Base-by-base conservation (phyloP, 2,329 filamentous ascomycete species). In the Botryotinia calthae region DNA sequence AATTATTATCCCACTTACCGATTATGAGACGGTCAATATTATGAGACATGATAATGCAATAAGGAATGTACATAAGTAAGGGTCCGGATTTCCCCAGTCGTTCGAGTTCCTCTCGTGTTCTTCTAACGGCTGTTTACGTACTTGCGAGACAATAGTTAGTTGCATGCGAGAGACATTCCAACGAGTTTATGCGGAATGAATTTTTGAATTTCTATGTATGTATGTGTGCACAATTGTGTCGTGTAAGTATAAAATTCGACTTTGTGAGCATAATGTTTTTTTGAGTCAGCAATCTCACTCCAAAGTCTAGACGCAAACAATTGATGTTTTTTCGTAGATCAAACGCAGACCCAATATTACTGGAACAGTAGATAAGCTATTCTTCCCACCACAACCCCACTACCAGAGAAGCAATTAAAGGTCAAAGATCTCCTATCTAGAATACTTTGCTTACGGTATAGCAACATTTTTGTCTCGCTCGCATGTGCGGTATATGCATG, bases 21-120 rank as follows among this genome's bases (percentile, higher is more conserved):
- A 51, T 37, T 31, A 8, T 59, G 31, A 59, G 56, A 59, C 56
- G 16, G 18, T 2, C 20, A 37, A 22, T 25, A 59, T 25, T 28
- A 14, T 54, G 51, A 59, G 31, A 34, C 31, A 37, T 22, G 10
- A 59, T 37, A 37, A 59, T 37, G 10, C 20, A 9, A 61, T 61
- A 40, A 34, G 58, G n/a, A 31, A 28, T 63, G 6, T 9, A 28
- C 12, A 8, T 0, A 51, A 28, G 25, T 8, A 16, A n/a, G 12
- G 25, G 46, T 51, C 44, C 63, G 44, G 63, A 65, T 34, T 65
- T 65, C 63, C 63, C 63, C 63, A 65, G 31, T 37, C 22, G 12
- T 25, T 37, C 63, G 63, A 51, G 1, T 34, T 18, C 34, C 22
- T 31, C 28, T 65, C 62, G 62, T 34, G 42, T 48, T 65, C 28